Evolutionary conservation across 768 basidiomycete genomes (phyloP).

Genomic region (Leucocoprinus birnbaumii): DNA sequence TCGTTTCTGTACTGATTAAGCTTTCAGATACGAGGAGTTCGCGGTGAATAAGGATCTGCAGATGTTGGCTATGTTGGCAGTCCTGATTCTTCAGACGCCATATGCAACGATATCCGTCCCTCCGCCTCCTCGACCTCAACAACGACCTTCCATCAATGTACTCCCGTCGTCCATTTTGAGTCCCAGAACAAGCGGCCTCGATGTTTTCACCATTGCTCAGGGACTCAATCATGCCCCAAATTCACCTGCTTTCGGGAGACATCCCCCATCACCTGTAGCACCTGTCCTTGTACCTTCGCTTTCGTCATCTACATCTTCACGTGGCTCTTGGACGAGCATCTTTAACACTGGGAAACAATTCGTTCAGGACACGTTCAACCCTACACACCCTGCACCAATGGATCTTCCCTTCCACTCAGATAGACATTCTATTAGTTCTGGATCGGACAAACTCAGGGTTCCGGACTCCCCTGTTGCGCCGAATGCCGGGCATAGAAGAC

Average conservation of each 20-base stretch:
- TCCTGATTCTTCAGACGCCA: slow-evolving; percentile 57
- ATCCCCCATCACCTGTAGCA: slow-evolving; percentile 37
- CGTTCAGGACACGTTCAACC: slow-evolving; percentile 49
- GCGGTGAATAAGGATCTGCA: slow-evolving; percentile 64
- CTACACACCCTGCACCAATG: slow-evolving; percentile 38
- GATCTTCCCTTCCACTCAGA: slow-evolving; percentile 18
- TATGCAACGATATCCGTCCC: slow-evolving; percentile 14
- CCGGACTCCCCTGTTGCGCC: slow-evolving; percentile 16
- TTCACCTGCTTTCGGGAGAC: slow-evolving; percentile 53
- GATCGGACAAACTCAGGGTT: slow-evolving; percentile 7
- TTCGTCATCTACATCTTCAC: slow-evolving; percentile 58
- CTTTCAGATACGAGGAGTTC: slow-evolving; percentile 36
- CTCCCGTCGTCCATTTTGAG: slow-evolving; percentile 4
- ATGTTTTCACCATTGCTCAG: slow-evolving; percentile 59
- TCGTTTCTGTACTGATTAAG: background rate
- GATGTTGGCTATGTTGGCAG: slow-evolving; percentile 76
- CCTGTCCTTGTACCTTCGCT: slow-evolving; percentile 37
- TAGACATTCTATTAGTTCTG: background rate
- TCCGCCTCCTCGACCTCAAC: background rate
- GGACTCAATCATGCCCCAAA: slow-evolving; percentile 34
- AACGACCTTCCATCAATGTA: slow-evolving; percentile 11
- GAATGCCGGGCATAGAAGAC: slow-evolving; percentile 16
- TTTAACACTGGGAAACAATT: slow-evolving; percentile 71
- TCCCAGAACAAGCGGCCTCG: slow-evolving; percentile 28
- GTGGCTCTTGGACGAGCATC: slow-evolving; percentile 79